These are phyloP conservation scores for Aspergillus glaucus DNA, from an alignment of 2,329 filamentous ascomycete species.

Conservation along the genomic window DNA sequence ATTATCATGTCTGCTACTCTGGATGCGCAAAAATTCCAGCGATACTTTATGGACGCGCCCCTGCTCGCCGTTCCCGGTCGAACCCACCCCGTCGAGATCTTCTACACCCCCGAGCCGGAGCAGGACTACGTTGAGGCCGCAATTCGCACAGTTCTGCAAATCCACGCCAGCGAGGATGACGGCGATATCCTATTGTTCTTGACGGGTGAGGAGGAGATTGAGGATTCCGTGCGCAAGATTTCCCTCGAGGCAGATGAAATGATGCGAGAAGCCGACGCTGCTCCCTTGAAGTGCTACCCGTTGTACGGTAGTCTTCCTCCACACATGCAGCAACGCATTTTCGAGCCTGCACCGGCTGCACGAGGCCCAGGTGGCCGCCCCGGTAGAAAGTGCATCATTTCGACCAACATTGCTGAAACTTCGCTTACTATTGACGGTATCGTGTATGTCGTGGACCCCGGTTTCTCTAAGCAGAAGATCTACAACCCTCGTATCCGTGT, in stretches of 20 bases:
- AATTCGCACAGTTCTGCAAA: conserved; percentile 89
- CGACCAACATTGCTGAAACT: conserved; percentile 97
- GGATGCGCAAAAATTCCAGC: conserved; percentile 96
- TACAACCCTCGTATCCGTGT: conserved; percentile 97
- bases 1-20: conserved; percentile 99
- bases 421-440: conserved; percentile 97
- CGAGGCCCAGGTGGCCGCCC: conserved; percentile 69
- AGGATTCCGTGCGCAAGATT: conserved; percentile 92
- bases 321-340: conserved; percentile 89
- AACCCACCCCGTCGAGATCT: conserved; percentile 95
- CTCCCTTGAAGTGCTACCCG: conserved; percentile 83
- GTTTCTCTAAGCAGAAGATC: conserved; percentile 98
- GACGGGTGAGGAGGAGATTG: conserved; percentile 97
- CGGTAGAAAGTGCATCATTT: conserved; percentile 88
- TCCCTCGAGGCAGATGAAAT: conserved; percentile 85
- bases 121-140: conserved; percentile 95
- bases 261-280: conserved; percentile 81
- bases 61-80: conserved; percentile 89
- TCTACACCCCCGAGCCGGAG: conserved; percentile 95
- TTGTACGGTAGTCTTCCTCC: conserved; percentile 92
- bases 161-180: conserved; percentile 85
- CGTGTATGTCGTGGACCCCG: conserved; percentile 97
- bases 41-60: conserved; percentile 92
- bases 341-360: conserved; percentile 76
- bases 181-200: conserved; percentile 92